Evolutionary conservation across 306 rosid species (phyloP), one percentile per base, ranked within the genome.

Genomic region (Clitoria ternatea): DNA sequence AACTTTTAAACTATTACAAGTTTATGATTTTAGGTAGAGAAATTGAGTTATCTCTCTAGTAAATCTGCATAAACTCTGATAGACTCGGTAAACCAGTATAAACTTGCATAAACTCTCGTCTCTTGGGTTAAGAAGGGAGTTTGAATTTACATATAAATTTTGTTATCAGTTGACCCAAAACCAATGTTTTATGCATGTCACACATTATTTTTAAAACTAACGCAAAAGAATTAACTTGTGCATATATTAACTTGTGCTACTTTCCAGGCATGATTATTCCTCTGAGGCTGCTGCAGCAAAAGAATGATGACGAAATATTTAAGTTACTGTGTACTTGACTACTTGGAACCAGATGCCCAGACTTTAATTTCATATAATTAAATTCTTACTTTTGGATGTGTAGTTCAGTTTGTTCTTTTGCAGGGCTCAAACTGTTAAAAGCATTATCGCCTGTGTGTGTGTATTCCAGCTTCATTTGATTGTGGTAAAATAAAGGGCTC

Each of bases 251-350:
- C 64, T 65, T 24, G 0, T 68, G 47, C 47, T 63, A 62, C 59
- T 77, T 78, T 32, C 14, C 88, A 91, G 99, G 91, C 92, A 94
- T 4, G 97, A 94, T 75, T 94, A 87, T 80, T 85, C 73, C 77
- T 68, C 92, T 0, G 87, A 89, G 75, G 74, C 73, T 1, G 84
- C 80, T 55, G 82, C 69, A 9, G 81, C 84, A 4, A 74, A 91
- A 78, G 95, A 89, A 89, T 89, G 96, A 94, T 67, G 92, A 56
- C 52, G 84, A 87, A 80, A 76, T 20, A 43, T 74, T 45, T 63
- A 27, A 37, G 61, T 57, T 62, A 43, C 48, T 39, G 66, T 52
- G 66, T 27, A 55, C 27, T 50, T 63, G 62, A 54, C 62, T 27
- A 55, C 27, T 50, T 63, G 62, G 61, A 63, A 55, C 19, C 48